Conservation (phyloP, 495 filamentous ascomycete species). For the Polyplosphaeria fusca region DNA sequence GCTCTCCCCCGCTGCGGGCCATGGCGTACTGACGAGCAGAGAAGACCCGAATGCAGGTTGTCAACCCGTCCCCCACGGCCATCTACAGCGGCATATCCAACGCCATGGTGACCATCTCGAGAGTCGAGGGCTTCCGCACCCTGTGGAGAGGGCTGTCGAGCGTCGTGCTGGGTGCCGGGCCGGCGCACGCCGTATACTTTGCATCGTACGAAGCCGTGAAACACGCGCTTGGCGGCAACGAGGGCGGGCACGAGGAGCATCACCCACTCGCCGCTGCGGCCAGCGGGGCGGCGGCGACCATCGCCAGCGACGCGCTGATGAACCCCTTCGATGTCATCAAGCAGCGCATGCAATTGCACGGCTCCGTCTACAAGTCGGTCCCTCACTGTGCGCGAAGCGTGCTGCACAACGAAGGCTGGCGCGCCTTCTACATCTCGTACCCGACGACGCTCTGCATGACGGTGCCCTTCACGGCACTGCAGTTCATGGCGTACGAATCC, state of each 20-base stretch:
- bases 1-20: neutral
- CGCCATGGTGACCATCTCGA: constrained; percentile 85
- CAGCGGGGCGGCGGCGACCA: constrained; percentile 90
- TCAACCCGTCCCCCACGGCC: constrained; percentile 79
- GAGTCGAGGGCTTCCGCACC: constrained; percentile 81
- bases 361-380: constrained; percentile 84
- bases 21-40: constrained; percentile 22
- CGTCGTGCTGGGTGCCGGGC: constrained; percentile 91
- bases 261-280: constrained; percentile 90
- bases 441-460: constrained; percentile 98
- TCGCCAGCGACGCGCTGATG: constrained; percentile 97
- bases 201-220: constrained; percentile 97
- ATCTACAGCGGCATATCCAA: constrained; percentile 90
- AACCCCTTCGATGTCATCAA: constrained; percentile 99
- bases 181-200: constrained; percentile 97
- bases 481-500: constrained; percentile 96
- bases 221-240: constrained; percentile 90
- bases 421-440: constrained; percentile 97
- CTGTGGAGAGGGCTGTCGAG: constrained; percentile 97
- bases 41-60: constrained; percentile 95
- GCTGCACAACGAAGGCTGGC: constrained; percentile 81
- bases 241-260: constrained; percentile 79
- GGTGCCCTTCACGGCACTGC: constrained; percentile 91
- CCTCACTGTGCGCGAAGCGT: constrained; percentile 79
- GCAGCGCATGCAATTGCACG: constrained; percentile 97